Evolutionary conservation across 169 alveolate species (phyloP).

Genomic region (Hepatocystis sp.): DNA sequence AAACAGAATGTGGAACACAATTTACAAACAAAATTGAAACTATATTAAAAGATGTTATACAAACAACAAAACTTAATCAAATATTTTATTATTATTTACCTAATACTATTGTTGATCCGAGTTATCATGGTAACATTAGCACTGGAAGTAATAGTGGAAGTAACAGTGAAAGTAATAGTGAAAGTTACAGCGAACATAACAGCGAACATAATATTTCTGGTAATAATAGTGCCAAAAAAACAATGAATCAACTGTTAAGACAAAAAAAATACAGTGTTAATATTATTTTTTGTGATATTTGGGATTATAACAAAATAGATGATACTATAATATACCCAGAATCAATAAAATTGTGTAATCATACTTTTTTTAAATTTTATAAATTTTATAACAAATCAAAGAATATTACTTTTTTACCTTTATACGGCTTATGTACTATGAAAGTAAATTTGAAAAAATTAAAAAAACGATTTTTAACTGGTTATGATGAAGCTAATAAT

Average conservation of each 20-base stretch:
- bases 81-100: constrained; percentile 31
- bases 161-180: too few relatives aligned
- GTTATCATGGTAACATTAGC: too few relatives aligned
- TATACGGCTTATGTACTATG: constrained; percentile 45
- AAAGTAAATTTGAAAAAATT: constrained; percentile 36
- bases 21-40: constrained; percentile 73
- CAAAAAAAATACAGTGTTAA: constrained; percentile 38
- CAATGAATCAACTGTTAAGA: constrained; percentile 35
- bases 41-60: constrained; percentile 58
- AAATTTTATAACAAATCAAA: constrained; percentile 26
- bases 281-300: constrained; percentile 42
- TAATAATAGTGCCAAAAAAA: too few relatives aligned
- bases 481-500: neutral
- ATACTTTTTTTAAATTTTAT: constrained; percentile 35
- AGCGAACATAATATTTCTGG: too few relatives aligned
- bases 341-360: constrained; percentile 40
- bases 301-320: constrained; percentile 60
- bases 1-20: constrained; percentile 76
- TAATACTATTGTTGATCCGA: neutral
- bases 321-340: constrained; percentile 27
- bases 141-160: too few relatives aligned
- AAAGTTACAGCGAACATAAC: too few relatives aligned
- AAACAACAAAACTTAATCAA: constrained; percentile 29
- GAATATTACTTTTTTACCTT: constrained; percentile 45
- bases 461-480: neutral